phyloP scores from a whole-genome alignment of 2,329 filamentous ascomycete species.

The Dactylellina drechsleri region DNA sequence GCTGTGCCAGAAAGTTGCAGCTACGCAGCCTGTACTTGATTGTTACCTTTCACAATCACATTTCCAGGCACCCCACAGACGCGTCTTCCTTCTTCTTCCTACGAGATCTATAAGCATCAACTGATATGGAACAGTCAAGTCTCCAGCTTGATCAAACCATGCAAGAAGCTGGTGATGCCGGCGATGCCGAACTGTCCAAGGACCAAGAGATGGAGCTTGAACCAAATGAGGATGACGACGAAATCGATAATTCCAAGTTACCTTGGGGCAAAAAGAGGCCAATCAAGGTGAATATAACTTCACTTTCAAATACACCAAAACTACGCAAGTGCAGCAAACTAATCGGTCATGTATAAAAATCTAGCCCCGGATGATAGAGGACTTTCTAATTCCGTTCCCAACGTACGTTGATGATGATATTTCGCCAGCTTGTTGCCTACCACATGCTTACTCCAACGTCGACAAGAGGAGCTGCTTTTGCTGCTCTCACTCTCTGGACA shows the following conservation, averaged over 20 bases:
- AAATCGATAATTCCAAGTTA: conserved; percentile 19
- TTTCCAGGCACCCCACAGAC: background rate
- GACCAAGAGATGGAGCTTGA: background rate
- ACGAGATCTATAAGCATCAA: background rate
- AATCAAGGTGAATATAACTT: conserved; percentile 18
- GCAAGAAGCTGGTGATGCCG: background rate
- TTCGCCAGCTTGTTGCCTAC: background rate
- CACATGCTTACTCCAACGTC: background rate
- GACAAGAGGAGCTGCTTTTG: background rate
- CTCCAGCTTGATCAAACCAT: background rate
- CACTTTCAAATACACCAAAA: background rate
- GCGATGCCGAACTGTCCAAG: background rate
- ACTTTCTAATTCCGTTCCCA: conserved; percentile 37
- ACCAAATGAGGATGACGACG: background rate
- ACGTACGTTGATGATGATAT: conserved; percentile 7
- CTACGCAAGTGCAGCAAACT: background rate
- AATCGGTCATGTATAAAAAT: background rate
- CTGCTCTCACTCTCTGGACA: conserved; percentile 1
- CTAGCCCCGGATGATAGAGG: conserved; percentile 25
- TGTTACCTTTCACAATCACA: background rate
- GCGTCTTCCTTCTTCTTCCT: background rate
- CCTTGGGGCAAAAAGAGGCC: conserved; percentile 38
- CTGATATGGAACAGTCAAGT: background rate
- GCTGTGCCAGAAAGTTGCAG: background rate
- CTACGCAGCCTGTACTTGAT: background rate